Evolutionary conservation across 148 eudicot genomes (phyloP).

Genomic region (Fagopyrum tataricum): DNA sequence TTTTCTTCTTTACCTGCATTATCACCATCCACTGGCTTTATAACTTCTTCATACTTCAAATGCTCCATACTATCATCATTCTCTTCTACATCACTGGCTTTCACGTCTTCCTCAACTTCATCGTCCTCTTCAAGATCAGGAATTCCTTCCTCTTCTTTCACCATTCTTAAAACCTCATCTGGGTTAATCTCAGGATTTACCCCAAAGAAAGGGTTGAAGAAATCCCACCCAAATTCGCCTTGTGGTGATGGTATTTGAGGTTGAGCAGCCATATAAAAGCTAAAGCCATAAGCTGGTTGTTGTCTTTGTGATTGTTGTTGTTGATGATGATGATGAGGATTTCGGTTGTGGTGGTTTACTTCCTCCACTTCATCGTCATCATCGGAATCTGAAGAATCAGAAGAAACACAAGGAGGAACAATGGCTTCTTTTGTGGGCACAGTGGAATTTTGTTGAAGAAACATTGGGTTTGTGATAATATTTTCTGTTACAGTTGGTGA

Average conservation of each 20-base stretch:
- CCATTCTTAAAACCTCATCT: slow-evolving; percentile 62
- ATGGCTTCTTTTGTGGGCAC: not conserved
- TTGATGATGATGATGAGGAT: not conserved
- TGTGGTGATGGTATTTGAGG: slow-evolving; percentile 56
- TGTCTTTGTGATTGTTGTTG: not conserved
- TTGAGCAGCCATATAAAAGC: not conserved
- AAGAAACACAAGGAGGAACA: not conserved
- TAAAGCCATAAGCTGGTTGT: not conserved
- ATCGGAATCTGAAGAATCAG: slow-evolving; percentile 18
- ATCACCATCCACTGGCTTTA: slow-evolving; percentile 26
- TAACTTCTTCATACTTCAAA: slow-evolving; percentile 24
- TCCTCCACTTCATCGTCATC: slow-evolving; percentile 24
- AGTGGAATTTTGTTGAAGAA: slow-evolving; percentile 10
- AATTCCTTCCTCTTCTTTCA: slow-evolving; percentile 79
- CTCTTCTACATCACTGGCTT: not conserved
- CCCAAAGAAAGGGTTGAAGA: slow-evolving; percentile 73
- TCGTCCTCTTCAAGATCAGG: slow-evolving; percentile 78
- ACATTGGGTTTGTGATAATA: slow-evolving; percentile 9
- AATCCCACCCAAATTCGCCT: slow-evolving; percentile 92
- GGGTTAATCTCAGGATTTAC: slow-evolving; percentile 21
- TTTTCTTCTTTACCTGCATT: slow-evolving; percentile 27
- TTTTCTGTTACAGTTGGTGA: not conserved
- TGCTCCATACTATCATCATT: slow-evolving; percentile 16
- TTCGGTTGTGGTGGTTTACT: not conserved
- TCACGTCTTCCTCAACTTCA: slow-evolving; percentile 6